phyloP scores from a whole-genome alignment of 2,329 filamentous ascomycete species.

The Dactylellina cionopaga region DNA sequence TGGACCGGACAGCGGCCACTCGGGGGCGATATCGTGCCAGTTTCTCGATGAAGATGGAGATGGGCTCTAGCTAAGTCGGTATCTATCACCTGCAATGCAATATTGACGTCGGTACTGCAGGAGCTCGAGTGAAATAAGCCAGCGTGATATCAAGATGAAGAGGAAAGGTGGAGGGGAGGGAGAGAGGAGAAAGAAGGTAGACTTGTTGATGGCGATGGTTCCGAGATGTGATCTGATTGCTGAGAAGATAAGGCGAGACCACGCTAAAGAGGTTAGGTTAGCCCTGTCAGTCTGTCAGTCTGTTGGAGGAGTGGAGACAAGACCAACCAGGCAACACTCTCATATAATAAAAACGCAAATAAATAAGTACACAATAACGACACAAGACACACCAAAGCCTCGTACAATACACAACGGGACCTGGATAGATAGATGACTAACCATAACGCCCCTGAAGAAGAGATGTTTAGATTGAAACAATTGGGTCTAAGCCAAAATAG shows the following conservation, averaged over 20 bases:
- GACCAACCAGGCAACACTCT: not conserved
- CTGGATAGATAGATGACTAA: too few relatives aligned
- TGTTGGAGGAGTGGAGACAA: not conserved
- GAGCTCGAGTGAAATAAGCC: not conserved
- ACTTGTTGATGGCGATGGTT: conserved; percentile 30
- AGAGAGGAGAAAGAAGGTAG: conserved; percentile 5
- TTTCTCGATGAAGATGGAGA: conserved; percentile 46
- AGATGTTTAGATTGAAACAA: too few relatives aligned
- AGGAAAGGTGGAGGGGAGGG: conserved; percentile 1
- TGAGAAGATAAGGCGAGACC: conserved; percentile 41
- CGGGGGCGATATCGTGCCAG: conserved; percentile 32
- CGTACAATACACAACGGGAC: too few relatives aligned
- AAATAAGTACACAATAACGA: too few relatives aligned
- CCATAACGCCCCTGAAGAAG: too few relatives aligned
- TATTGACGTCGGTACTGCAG: conserved; percentile 23
- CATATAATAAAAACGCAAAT: too few relatives aligned
- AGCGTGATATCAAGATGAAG: not conserved
- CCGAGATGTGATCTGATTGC: too few relatives aligned
- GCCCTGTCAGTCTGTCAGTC: not conserved
- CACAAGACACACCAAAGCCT: too few relatives aligned
- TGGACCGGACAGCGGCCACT: conserved; percentile 26
- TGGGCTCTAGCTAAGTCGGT: conserved; percentile 11
- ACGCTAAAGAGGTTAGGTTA: not conserved
- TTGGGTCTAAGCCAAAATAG: too few relatives aligned
- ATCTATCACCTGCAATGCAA: conserved; percentile 20